phyloP scores from a whole-genome alignment of 208 protist genomes.

The Acanthamoeba healyi region DNA sequence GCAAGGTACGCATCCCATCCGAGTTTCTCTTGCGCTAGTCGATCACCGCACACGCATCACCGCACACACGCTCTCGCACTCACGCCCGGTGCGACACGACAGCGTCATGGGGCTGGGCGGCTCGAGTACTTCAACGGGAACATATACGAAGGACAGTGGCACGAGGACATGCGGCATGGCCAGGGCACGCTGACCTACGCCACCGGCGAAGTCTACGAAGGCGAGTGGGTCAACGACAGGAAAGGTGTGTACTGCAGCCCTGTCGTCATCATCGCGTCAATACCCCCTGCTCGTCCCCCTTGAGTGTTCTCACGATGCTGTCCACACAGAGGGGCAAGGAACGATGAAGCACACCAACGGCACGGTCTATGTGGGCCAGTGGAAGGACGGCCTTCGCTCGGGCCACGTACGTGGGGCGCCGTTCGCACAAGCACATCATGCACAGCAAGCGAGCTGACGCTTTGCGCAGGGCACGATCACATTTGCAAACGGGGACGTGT shows the following conservation, averaged over 20 bases:
- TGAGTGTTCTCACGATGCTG: too few species aligned
- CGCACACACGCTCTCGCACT: too few species aligned
- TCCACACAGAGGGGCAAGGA: not conserved
- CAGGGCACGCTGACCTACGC: not conserved
- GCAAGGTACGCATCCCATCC: not conserved
- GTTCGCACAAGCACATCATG: too few species aligned
- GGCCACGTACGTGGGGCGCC: not conserved
- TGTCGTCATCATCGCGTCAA: not conserved
- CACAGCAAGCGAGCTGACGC: too few species aligned
- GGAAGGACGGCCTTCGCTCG: slow-evolving; percentile 17
- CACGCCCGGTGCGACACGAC: too few species aligned
- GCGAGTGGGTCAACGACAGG: slow-evolving; percentile 39
- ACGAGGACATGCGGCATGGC: slow-evolving; percentile 28
- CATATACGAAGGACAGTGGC: slow-evolving; percentile 14
- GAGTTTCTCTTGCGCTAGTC: not conserved
- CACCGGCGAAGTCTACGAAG: slow-evolving; percentile 58
- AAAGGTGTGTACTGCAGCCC: not conserved
- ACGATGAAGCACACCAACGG: slow-evolving; percentile 7
- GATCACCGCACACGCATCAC: too few species aligned
- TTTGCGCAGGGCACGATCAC: not conserved
- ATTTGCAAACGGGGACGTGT: slow-evolving; percentile 51
- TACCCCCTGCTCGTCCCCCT: too few species aligned
- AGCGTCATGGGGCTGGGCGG: slow-evolving; percentile 12
- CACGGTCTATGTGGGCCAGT: not conserved
- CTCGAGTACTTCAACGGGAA: slow-evolving; percentile 57